These are phyloP conservation scores for Smallanthus sonchifolius DNA, from an alignment of 129 eudicot genomes.

Conservation along the genomic window DNA sequence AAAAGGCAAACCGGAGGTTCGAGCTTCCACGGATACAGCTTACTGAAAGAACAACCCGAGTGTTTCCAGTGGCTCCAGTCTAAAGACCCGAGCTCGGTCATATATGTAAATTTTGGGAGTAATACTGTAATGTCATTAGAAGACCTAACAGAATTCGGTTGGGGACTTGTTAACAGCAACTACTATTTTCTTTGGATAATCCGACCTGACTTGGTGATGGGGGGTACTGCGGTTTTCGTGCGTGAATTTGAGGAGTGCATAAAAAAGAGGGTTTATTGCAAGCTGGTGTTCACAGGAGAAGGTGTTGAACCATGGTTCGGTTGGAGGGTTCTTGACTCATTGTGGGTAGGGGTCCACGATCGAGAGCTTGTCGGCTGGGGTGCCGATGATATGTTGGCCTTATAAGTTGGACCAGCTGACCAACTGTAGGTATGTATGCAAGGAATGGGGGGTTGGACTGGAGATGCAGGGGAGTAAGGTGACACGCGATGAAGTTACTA, in stretches of 20 bases:
- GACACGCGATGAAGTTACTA: slow-evolving; percentile 2
- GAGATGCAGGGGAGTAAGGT: background rate
- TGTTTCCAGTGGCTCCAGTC: slow-evolving; percentile 4
- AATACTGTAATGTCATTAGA: background rate
- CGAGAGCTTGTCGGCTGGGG: slow-evolving; percentile 12
- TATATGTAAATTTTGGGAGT: slow-evolving; percentile 19
- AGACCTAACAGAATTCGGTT: background rate
- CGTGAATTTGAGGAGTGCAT: background rate
- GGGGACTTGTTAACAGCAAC: slow-evolving; percentile 23
- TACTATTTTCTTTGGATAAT: slow-evolving; percentile 18
- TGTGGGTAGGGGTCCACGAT: slow-evolving; percentile 20
- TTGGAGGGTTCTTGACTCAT: slow-evolving; percentile 24
- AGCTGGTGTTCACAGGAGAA: slow-evolving; percentile 21
- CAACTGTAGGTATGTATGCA: slow-evolving; percentile 9
- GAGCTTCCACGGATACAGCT: background rate
- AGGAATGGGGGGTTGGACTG: slow-evolving; percentile 12
- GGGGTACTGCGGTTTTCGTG: background rate
- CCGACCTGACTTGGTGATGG: background rate
- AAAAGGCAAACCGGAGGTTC: background rate
- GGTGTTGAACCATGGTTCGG: slow-evolving; percentile 19
- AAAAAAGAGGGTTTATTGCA: slow-evolving; percentile 9
- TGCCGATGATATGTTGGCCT: slow-evolving; percentile 20
- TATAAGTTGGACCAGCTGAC: background rate
- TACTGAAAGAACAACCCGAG: background rate
- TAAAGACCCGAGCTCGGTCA: slow-evolving; percentile 3